These are phyloP conservation scores for Tulasnella sp. DNA, from an alignment of 768 basidiomycete genomes.

Conservation along the genomic window DNA sequence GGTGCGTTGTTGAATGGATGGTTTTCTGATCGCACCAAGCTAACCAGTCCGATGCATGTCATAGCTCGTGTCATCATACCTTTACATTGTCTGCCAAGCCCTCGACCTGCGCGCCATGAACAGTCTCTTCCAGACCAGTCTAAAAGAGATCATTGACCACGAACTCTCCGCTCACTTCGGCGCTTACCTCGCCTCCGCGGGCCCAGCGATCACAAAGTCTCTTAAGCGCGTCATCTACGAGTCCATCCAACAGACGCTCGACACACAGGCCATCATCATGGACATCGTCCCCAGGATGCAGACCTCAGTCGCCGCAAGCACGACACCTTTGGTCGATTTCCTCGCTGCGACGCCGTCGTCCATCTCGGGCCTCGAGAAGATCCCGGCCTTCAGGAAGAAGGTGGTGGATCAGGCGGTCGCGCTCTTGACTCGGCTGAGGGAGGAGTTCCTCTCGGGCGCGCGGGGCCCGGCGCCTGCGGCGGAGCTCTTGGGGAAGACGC, in stretches of 20 bases:
- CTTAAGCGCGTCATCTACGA: conserved; percentile 21
- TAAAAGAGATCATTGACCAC: conserved; percentile 39
- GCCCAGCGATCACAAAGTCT: conserved; percentile 31
- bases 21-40: too few species aligned
- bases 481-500: conserved; percentile 52
- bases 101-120: conserved; percentile 73
- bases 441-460: conserved; percentile 46
- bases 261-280: conserved; percentile 52
- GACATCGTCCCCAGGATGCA: conserved; percentile 60
- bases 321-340: conserved; percentile 53
- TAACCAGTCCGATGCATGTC: not conserved
- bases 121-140: conserved; percentile 43
- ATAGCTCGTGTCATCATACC: conserved; percentile 53
- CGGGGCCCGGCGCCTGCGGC: conserved; percentile 59
- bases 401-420: conserved; percentile 39
- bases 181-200: conserved; percentile 27
- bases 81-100: conserved; percentile 76
- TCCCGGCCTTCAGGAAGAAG: conserved; percentile 43
- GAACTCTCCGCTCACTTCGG: conserved; percentile 40
- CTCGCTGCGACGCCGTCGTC: conserved; percentile 23
- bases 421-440: conserved; percentile 35
- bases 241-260: conserved; percentile 43
- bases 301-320: conserved; percentile 52
- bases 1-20: conserved; percentile 15
- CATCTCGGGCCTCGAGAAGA: conserved; percentile 22